Percentiles rank a stretch among this genome's conserved stretches.
Conservation (phyloP, 2,329 filamentous ascomycete genomes). For the Hymenoscyphus scutula region DNA sequence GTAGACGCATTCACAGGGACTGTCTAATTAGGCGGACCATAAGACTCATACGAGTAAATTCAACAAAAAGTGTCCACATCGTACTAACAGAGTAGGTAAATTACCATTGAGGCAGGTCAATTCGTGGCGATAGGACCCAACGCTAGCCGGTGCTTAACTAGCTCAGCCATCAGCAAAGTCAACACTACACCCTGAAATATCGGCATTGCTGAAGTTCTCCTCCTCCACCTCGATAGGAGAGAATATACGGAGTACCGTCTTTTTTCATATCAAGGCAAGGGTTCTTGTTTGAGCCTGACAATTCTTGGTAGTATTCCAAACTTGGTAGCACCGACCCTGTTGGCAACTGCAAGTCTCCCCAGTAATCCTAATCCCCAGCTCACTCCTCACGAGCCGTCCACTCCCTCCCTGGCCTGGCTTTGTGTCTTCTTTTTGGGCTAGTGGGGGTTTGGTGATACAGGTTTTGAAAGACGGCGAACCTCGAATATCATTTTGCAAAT, state of each 20-base stretch:
- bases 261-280: background rate
- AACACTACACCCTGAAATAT: background rate
- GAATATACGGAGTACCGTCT: no score
- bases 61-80: background rate
- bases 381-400: background rate
- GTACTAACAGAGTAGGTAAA: constrained; percentile 4
- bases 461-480: constrained; percentile 6
- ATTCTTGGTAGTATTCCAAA: no score
- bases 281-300: background rate
- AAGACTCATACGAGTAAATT: constrained; percentile 1
- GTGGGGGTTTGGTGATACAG: constrained; percentile 3
- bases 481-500: background rate
- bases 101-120: constrained; percentile 7
- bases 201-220: background rate
- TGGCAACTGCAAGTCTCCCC: background rate
- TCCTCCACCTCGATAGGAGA: background rate
- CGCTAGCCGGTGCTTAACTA: background rate
- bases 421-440: constrained; percentile 4
- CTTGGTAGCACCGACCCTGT: no score
- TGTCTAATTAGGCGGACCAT: background rate
- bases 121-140: background rate
- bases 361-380: background rate
- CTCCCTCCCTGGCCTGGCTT: background rate
- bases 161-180: background rate
- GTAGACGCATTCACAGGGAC: constrained; percentile 4